Evolutionary conservation across 495 filamentous ascomycete genomes (phyloP), one percentile per base, ranked within the genome.

Genomic region (Penicillium coffeae): DNA sequence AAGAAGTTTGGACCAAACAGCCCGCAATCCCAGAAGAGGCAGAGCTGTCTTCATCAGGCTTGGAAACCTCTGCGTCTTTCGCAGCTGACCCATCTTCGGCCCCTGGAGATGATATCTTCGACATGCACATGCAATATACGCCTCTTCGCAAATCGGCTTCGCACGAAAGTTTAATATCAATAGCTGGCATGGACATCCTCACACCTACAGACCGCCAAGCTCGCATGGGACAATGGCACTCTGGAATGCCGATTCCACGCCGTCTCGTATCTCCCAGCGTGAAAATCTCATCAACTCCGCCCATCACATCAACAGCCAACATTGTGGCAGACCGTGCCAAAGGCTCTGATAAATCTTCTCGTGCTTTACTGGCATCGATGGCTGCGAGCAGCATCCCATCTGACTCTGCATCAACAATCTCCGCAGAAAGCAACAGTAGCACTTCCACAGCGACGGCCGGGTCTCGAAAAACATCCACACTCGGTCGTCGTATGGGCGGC

Each of bases 81-180:
- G 7, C 37, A 36, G 37, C 21, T 3, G 43, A 45, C 2, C 48
- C 47, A 12, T 10, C 21, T 6, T 21, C 42, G 19, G 6, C 40
- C 6, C 16, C 42, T 16, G 48, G 48, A 9, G 52, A 51, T 46
- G 42, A 59, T 2, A 33, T 59, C 2, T 54, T 56, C 22, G 45
- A 38, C 8, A 42, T 59, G 18, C 52, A 55, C n/a, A 39, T 48
- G 32, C 52, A 48, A 18, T 50, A 60, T 37, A 45, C 60, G 21
- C 47, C 59, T 21, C 61, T 66, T 13, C 73, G 76, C 45, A 60
- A 63, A 54, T 64, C 70, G 2, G 46, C 64, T 3, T 79, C 76
- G 0, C 75, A 78, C 42, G 77, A 81, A 38, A 77, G 74, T 50
- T 55, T 81, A 0, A 61, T 81, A 33, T 78, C 77, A 0, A 69